These are phyloP conservation scores for Plasmodium vivax DNA, from an alignment of 169 alveolate genomes.

Conservation along the genomic window DNA sequence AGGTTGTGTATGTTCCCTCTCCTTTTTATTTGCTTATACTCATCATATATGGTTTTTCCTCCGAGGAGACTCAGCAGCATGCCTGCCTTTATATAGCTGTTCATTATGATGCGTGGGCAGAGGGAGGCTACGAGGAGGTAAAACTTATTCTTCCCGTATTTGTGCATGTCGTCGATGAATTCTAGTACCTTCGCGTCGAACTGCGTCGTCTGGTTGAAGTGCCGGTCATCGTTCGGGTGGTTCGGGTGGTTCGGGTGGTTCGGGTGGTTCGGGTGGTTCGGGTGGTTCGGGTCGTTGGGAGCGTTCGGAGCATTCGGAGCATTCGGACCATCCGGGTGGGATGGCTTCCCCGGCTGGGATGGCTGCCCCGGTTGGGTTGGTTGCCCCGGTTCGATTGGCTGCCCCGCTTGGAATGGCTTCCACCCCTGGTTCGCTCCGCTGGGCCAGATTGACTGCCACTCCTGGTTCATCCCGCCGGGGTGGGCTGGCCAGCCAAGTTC, in stretches of 20 bases:
- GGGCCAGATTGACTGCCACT: background rate
- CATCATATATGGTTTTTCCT: constrained; percentile 79
- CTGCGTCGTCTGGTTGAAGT: background rate
- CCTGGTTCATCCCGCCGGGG: background rate
- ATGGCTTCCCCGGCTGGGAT: background rate
- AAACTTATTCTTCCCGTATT: constrained; percentile 77
- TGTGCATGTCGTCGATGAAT: constrained; percentile 78
- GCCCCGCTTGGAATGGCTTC: background rate
- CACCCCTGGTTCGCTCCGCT: background rate
- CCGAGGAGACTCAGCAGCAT: constrained; percentile 79
- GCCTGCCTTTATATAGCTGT: constrained; percentile 75
- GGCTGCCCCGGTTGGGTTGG: background rate
- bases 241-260: no score
- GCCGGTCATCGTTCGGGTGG: background rate
- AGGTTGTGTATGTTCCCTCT: constrained; percentile 80
- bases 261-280: no score
- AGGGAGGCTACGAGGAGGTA: constrained; percentile 80
- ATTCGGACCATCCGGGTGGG: background rate
- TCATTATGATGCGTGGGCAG: constrained; percentile 76
- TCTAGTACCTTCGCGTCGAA: constrained; percentile 27
- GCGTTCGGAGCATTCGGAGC: no score
- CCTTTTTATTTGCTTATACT: constrained; percentile 45
- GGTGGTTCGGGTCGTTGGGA: no score
- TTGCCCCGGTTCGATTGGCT: background rate
- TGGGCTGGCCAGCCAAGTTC: background rate